Evolutionary conservation across 2,329 filamentous ascomycete genomes (phyloP), one percentile per base, ranked within the genome.

Genomic region (Cytospora paraplurivora): DNA sequence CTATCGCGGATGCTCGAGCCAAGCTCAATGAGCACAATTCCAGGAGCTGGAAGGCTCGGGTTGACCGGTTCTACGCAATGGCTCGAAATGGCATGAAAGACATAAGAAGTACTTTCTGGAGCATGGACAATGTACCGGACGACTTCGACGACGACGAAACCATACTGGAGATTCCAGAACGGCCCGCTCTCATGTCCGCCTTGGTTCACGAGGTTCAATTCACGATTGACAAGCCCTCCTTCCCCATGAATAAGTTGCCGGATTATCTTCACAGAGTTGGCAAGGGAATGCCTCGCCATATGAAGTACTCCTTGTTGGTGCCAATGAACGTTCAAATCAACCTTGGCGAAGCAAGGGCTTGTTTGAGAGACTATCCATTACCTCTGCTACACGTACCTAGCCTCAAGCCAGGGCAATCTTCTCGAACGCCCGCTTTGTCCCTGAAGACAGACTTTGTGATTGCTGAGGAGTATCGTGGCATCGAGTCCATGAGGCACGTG

Each of bases 251-350:
- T 3, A 88, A 97, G 13, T 86, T 94, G 61, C 91, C 94, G 0
- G 85, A 90, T 17, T 99, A 96, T 73, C 79, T 99, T 33, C 85
- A 97, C 72, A 86, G 87, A 55, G 88, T 98, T 63, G 95, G 95
- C n/a, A 99, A 99, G 77, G 95, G 95, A 1, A 96, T 99, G 87
- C 95, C 95, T 1, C 83, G 87, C 67, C 89, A 96, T 71, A 99
- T 93, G 85, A 82, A 94, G 71, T 99, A 98, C 74, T 88, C 92
- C 11, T 81, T 99, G 21, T 82, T 99, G 19, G 81, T 99, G 12
- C 96, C 95, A 0, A 92, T 97, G 88, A 91, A 90, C 74, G 83
- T 99, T 2, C 88, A 92, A 68, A 84, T 99, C 67, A 91, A 91
- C 65, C 93, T 97, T 88, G 91, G 93, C 56, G 95, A 99, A 76